Evolutionary conservation across 331 rosid genomes (phyloP).

Genomic region (Pyracantha coccinea): DNA sequence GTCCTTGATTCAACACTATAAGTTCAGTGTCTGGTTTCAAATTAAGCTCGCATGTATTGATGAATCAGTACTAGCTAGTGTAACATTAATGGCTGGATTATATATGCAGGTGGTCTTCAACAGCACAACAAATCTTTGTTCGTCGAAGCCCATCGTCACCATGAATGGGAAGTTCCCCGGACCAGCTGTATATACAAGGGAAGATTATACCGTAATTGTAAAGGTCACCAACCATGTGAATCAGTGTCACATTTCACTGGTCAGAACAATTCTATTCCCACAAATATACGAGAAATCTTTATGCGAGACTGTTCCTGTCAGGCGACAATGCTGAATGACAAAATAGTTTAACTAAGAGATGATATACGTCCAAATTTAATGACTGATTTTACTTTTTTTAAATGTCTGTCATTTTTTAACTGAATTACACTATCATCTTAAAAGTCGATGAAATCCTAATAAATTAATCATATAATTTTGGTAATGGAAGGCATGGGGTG

Average conservation of each 20-base stretch:
- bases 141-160: constrained; percentile 39
- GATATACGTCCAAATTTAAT: no score
- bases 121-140: constrained; percentile 50
- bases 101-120: constrained; percentile 51
- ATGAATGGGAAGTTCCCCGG: constrained; percentile 63
- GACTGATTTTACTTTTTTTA: no score
- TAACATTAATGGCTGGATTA: not conserved
- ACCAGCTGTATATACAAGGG: constrained; percentile 63
- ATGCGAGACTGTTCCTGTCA: not conserved
- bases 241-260: constrained; percentile 61
- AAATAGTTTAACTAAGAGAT: no score
- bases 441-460: not conserved
- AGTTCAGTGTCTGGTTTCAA: constrained; percentile 24
- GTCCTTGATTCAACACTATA: constrained; percentile 46
- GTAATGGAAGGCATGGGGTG: constrained; percentile 54
- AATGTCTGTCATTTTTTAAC: no score
- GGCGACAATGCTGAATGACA: not conserved
- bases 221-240: constrained; percentile 57
- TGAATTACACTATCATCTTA: no score
- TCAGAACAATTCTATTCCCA: constrained; percentile 7
- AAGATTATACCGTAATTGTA: constrained; percentile 50
- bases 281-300: no score
- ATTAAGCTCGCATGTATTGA: not conserved
- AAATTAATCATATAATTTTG: not conserved
- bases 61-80: no score